Evolutionary conservation across 257 asterid species (phyloP).

Genomic region (Ligustrum vulgare): DNA sequence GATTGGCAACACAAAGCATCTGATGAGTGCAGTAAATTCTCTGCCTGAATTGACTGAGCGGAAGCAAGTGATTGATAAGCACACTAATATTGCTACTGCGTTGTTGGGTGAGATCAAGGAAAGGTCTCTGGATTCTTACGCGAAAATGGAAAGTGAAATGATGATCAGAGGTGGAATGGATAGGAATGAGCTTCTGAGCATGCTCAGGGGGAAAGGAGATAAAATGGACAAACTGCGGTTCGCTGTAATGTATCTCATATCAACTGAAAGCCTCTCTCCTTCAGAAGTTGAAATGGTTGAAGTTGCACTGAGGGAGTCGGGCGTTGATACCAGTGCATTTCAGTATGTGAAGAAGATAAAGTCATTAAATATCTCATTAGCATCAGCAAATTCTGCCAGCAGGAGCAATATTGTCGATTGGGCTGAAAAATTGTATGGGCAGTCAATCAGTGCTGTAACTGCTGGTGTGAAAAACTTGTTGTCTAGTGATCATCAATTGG

Average conservation of each 20-base stretch:
- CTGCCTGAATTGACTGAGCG: slow-evolving; percentile 94
- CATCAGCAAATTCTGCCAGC: slow-evolving; percentile 86
- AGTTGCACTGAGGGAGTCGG: slow-evolving; percentile 72
- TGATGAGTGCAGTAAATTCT: slow-evolving; percentile 93
- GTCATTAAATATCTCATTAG: slow-evolving; percentile 78
- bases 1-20: slow-evolving; percentile 88
- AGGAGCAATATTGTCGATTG: slow-evolving; percentile 89
- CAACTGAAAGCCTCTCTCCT: slow-evolving; percentile 65
- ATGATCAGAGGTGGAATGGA: slow-evolving; percentile 86
- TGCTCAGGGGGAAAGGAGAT: slow-evolving; percentile 88
- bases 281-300: slow-evolving; percentile 89
- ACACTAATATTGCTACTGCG: slow-evolving; percentile 86
- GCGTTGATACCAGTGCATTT: slow-evolving; percentile 85
- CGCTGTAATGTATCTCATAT: slow-evolving; percentile 75
- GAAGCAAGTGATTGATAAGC: slow-evolving; percentile 83
- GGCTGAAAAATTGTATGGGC: slow-evolving; percentile 97
- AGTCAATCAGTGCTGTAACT: slow-evolving; percentile 87
- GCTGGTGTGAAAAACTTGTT: slow-evolving; percentile 91
- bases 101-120: slow-evolving; percentile 71
- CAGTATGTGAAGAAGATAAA: slow-evolving; percentile 95
- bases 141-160: slow-evolving; percentile 89
- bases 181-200: slow-evolving; percentile 68
- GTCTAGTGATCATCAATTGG: slow-evolving; percentile 87
- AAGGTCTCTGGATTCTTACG: slow-evolving; percentile 71
- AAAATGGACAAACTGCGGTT: slow-evolving; percentile 71